Evolutionary conservation across 257 asterid genomes (phyloP), one percentile per base, ranked within the genome.

Genomic region (Plectranthus barbatus): DNA sequence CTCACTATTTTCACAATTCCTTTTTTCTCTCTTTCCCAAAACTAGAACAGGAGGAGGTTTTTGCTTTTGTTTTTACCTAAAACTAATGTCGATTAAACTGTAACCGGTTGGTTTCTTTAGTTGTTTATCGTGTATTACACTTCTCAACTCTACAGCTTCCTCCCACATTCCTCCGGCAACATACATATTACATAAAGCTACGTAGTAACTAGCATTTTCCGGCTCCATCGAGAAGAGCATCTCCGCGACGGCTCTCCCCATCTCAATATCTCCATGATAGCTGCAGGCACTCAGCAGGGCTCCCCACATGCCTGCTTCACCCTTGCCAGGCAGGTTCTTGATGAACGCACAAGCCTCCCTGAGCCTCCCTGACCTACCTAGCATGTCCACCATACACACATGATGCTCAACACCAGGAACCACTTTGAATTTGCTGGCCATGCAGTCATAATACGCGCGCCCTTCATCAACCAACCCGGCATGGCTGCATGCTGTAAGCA

Each of bases 401-500:
- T 76, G 84, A 69, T 86, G 95, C 74, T 83, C 89, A 6, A 67
- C 64, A 2, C 69, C 36, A 17, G 83, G 74, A n/a, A 19, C 64
- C 69, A 81, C 68, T 17, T 74, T 74, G 60, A 55, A 79, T 37
- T 47, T 57, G 19, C 41, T 19, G 14, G 40, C 36, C 86, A 86
- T 81, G 48, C 13, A 46, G 40, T 74, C 70, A 62, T 83, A 86
- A 58, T 76, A 81, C 70, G 62, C 18, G 14, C 47, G 20, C 68
- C 91, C 91, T 64, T 77, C 82, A 5, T 73, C 86, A 12, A 86
- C 83, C 58, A 81, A 69, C 68, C 95, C 91, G 5, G 85, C 56
- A 45, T 86, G 91, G 79, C 86, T 79, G 77, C 95, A 86, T 20
- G 91, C 84, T 9, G 84, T 74, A 48, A 86, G 80, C 46, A 86